These are phyloP conservation scores for Sphagnum magellanicum DNA, from an alignment of 228 moss, liverwort and hornwort genomes.

Conservation along the genomic window DNA sequence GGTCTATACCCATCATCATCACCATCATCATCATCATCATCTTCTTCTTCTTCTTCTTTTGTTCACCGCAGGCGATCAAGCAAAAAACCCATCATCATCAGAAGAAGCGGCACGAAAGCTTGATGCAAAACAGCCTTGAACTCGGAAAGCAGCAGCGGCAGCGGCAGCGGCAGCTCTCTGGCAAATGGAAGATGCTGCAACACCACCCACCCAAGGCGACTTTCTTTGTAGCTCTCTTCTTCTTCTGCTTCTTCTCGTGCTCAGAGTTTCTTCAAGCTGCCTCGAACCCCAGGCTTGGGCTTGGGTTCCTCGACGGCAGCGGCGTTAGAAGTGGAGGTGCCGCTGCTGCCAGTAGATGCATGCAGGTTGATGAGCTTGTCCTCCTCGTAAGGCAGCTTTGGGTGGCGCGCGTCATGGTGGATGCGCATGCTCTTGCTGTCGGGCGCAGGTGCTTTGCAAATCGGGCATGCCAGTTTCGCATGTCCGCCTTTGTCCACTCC, in stretches of 20 bases:
- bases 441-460: constrained; percentile 88
- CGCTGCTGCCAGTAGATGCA: background rate
- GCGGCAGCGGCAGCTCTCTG: too few species aligned
- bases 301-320: constrained; percentile 28
- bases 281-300: constrained; percentile 82
- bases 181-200: too few species aligned
- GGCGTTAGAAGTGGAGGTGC: background rate
- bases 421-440: constrained; percentile 94
- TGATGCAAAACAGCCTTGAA: too few species aligned
- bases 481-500: constrained; percentile 94
- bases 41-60: too few species aligned
- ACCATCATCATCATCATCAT: too few species aligned
- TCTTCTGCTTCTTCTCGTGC: background rate
- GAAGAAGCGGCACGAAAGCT: too few species aligned
- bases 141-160: too few species aligned
- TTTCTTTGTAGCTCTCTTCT: too few species aligned
- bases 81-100: too few species aligned
- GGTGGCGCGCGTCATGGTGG: constrained; percentile 94
- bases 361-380: constrained; percentile 85
- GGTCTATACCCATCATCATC: too few species aligned
- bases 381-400: constrained; percentile 92
- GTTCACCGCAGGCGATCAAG: too few species aligned
- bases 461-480: constrained; percentile 86
- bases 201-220: too few species aligned
- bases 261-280: constrained; percentile 79